Conservation (phyloP, 148 eudicot species). For the Rhododendron vialii region DNA sequence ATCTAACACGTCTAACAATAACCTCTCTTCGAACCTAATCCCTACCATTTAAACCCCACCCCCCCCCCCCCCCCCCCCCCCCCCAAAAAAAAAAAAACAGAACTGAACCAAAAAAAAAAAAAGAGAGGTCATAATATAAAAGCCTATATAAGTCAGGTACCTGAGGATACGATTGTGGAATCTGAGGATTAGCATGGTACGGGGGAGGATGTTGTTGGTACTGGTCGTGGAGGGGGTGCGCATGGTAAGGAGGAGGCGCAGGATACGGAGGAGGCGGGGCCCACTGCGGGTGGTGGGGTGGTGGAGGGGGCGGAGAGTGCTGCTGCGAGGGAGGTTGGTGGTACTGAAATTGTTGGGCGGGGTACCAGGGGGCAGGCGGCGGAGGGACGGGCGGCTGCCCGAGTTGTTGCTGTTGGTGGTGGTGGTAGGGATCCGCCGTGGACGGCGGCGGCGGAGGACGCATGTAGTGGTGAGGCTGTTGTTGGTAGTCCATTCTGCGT, state of each 20-base stretch:
- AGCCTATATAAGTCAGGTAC: not conserved
- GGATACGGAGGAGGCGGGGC: constrained; percentile 28
- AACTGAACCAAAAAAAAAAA: too few relatives aligned
- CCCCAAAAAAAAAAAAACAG: too few relatives aligned
- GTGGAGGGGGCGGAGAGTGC: constrained; percentile 32
- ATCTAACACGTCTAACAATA: not conserved
- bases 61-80: too few relatives aligned
- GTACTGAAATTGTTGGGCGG: constrained; percentile 57
- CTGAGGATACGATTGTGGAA: constrained; percentile 29
- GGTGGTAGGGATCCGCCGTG: constrained; percentile 47
- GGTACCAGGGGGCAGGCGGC: constrained; percentile 36
- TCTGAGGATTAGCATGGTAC: constrained; percentile 12
- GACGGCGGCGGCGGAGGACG: constrained; percentile 46
- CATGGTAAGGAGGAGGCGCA: constrained; percentile 26
- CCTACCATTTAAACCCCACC: not conserved
- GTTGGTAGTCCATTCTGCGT: constrained; percentile 43
- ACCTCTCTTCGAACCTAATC: not conserved
- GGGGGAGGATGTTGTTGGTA: constrained; percentile 26
- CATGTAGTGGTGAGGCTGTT: constrained; percentile 46
- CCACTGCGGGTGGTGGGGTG: constrained; percentile 35
- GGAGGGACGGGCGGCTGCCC: constrained; percentile 25
- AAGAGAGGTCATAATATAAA: not conserved
- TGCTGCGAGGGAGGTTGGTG: constrained; percentile 12
- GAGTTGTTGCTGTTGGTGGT: constrained; percentile 11
- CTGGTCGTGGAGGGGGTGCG: constrained; percentile 32